Evolutionary conservation across 1,284 basidiomycete species (phyloP), one percentile per base, ranked within the genome.

Genomic region (Leucoagaricus sp.): DNA sequence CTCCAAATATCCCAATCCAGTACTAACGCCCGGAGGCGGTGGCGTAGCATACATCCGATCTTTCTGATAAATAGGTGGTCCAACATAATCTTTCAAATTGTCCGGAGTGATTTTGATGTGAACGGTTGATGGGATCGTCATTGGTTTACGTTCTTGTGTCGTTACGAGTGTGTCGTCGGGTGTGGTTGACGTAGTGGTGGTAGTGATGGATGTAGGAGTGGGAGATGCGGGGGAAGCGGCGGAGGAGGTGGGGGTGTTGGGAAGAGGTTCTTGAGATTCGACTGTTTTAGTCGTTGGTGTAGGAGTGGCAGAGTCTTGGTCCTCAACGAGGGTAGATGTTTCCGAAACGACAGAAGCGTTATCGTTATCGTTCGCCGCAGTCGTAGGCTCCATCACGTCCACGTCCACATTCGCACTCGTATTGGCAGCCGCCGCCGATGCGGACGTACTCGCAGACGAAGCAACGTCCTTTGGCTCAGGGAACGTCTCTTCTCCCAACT

Each of bases 41-140:
- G 85, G 74, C 47, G 79, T 78, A 10, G 83, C 82, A 69, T 97
- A 99, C 77, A 99, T 83, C 62, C 96, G 77, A 69, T 99, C 96
- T 73, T 95, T 95, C 74, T 97, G 93, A 74, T 97, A 98, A 19
- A 97, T 81, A 19, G 94, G 93, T 7, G 96, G 95, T 0, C 97
- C 97, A 41, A 99, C 94, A 65, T 98, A 99, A 62, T 98, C 94
- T 71, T 95, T 93, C 66, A 99, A 71, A 63, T 92, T 96, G 44
- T 94, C 93, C 6, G 87, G 83, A 0, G 87, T 91, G 66, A 99
- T 93, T 46, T 79, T 79, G 15, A 99, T 82, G 67, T 89, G 85
- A 1, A 99, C 89, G 9, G 81, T 75, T 8, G 84, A 78, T 1
- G 97, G 96, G 12, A 99, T 85, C 44, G 81, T 78, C 70, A 98